phyloP scores from a whole-genome alignment of 2,329 filamentous ascomycete genomes.

The Cladosporium colombiae region DNA sequence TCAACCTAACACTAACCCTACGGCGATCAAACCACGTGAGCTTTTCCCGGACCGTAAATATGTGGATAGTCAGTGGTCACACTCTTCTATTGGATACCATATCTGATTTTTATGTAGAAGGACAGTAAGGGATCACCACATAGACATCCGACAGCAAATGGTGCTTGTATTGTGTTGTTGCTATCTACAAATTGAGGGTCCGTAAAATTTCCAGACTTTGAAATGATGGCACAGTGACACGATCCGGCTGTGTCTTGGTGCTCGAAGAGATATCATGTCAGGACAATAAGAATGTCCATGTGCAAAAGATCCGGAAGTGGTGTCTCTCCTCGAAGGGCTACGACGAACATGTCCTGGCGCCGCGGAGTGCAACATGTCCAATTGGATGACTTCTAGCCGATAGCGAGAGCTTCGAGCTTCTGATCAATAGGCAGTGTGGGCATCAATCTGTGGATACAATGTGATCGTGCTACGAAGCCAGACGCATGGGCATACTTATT shows the following conservation, averaged over 20 bases:
- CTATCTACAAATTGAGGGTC: neutral
- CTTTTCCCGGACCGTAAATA: neutral
- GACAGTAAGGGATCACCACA: neutral
- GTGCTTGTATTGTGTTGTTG: neutral
- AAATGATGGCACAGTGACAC: neutral
- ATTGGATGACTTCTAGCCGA: no score
- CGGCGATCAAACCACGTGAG: neutral
- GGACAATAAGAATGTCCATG: neutral
- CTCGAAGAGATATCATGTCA: neutral
- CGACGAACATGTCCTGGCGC: neutral
- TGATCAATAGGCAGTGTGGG: neutral
- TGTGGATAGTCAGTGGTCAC: neutral
- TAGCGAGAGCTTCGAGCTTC: neutral
- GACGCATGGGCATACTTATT: neutral
- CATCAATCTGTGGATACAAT: neutral
- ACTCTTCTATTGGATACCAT: neutral
- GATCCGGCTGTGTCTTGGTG: neutral
- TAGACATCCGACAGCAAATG: neutral
- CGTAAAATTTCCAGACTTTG: neutral
- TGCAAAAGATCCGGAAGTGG: neutral
- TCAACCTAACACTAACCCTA: neutral
- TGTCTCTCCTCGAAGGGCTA: neutral
- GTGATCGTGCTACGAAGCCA: neutral
- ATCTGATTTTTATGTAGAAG: neutral
- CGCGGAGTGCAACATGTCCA: neutral